Percentiles rank a stretch among this genome's conserved stretches.
Conservation (phyloP, 257 asterid species). For the Jacaranda mimosifolia region DNA sequence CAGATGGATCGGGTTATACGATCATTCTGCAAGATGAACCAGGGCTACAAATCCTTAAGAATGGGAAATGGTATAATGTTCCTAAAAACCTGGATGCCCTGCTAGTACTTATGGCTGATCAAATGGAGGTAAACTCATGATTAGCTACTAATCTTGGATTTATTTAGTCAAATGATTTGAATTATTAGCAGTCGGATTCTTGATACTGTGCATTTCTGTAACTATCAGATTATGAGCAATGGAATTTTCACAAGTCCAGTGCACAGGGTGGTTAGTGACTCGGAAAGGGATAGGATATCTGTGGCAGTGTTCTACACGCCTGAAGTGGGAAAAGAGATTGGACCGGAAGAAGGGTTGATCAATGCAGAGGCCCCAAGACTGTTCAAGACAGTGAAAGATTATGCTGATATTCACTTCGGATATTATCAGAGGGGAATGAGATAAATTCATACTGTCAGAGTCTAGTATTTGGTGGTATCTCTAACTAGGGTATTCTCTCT, state of each 20-base stretch:
- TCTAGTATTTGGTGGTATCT: not conserved
- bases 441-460: conserved; percentile 32
- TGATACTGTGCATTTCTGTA: not conserved
- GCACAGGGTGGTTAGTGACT: conserved; percentile 57
- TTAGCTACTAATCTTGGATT: not conserved
- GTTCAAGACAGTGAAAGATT: conserved; percentile 56
- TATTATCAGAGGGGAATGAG: conserved; percentile 46
- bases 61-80: conserved; percentile 54
- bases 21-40: conserved; percentile 55
- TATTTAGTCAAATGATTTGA: not conserved
- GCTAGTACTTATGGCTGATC: conserved; percentile 61
- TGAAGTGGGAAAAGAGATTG: conserved; percentile 61
- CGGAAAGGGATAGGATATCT: conserved; percentile 51
- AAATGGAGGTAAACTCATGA: conserved; percentile 52
- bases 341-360: conserved; percentile 56
- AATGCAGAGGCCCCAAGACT: conserved; percentile 41
- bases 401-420: conserved; percentile 52
- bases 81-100: conserved; percentile 49
- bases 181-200: not conserved
- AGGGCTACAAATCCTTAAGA: conserved; percentile 54
- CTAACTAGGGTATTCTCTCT: not conserved
- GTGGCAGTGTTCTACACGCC: conserved; percentile 55
- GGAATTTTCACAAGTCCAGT: conserved; percentile 61
- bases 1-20: conserved; percentile 60
- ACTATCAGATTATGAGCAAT: conserved; percentile 58